A percentile compares a stretch with the other conserved stretches of the same genome.
These are phyloP conservation scores for Teunomyces tritomae DNA, from an alignment of 805 yeast genomes.

Conservation along the genomic window DNA sequence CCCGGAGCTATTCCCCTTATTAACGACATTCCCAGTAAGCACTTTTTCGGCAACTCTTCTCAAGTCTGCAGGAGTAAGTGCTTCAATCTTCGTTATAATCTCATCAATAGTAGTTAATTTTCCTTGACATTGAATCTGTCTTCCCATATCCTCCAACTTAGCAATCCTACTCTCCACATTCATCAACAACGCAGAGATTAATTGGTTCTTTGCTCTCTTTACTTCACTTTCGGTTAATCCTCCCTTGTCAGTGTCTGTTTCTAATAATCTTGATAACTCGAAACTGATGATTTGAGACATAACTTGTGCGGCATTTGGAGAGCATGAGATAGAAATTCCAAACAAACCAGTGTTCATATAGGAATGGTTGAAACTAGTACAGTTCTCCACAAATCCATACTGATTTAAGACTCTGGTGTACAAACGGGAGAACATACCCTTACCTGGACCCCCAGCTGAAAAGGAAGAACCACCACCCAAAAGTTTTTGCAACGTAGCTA, in stretches of 20 bases:
- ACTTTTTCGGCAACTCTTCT: constrained; percentile 71
- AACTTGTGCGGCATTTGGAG: constrained; percentile 82
- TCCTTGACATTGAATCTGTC: constrained; percentile 87
- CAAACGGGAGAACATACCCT: constrained; percentile 95
- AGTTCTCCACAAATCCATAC: constrained; percentile 86
- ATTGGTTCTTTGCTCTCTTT: constrained; percentile 86
- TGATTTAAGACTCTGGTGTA: constrained; percentile 90
- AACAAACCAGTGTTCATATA: constrained; percentile 88
- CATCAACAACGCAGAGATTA: constrained; percentile 84
- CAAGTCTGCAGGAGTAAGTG: constrained; percentile 65
- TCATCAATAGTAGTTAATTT: constrained; percentile 70
- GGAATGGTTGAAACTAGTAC: constrained; percentile 84
- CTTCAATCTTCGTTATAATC: constrained; percentile 76
- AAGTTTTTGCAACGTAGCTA: constrained; percentile 85
- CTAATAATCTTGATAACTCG: constrained; percentile 37
- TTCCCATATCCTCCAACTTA: constrained; percentile 92
- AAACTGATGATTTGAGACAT: constrained; percentile 72
- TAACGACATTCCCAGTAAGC: constrained; percentile 62
- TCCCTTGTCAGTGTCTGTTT: constrained; percentile 40
- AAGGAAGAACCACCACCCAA: constrained; percentile 98
- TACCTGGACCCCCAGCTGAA: constrained; percentile 98
- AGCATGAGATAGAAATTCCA: constrained; percentile 81
- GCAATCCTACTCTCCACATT: constrained; percentile 90
- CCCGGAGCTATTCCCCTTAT: constrained; percentile 46
- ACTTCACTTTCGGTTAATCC: constrained; percentile 73